Evolutionary conservation across 1,284 basidiomycete genomes (phyloP).

Genomic region (Puccinia polysora): DNA sequence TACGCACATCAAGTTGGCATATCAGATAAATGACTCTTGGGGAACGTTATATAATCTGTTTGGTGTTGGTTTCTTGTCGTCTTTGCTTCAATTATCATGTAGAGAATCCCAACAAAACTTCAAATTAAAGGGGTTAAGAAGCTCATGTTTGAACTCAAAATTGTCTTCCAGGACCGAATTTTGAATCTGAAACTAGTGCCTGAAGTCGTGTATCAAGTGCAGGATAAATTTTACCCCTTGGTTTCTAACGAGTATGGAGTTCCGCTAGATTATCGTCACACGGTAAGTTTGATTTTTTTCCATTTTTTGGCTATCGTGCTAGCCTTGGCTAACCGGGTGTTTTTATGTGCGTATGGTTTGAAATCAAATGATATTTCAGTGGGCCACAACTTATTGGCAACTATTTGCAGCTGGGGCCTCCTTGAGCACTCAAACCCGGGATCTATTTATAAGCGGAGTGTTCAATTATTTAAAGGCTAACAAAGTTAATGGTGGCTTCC

Average conservation of each 20-base stretch:
- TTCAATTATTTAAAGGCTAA: slow-evolving; percentile 49
- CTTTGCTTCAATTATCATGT: too few species aligned
- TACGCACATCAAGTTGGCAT: slow-evolving; percentile 52
- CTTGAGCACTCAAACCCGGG: slow-evolving; percentile 46
- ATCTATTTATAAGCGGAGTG: slow-evolving; percentile 50
- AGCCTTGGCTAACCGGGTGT: too few species aligned
- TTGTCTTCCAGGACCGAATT: slow-evolving; percentile 51
- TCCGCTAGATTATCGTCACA: slow-evolving; percentile 52
- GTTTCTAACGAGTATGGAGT: slow-evolving; percentile 50
- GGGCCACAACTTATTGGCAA: slow-evolving; percentile 51
- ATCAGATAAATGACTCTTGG: slow-evolving; percentile 52
- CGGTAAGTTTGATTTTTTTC: too few species aligned
- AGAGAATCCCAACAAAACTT: too few species aligned
- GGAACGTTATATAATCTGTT: slow-evolving; percentile 51
- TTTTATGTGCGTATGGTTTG: too few species aligned
- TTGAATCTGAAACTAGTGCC: slow-evolving; percentile 52
- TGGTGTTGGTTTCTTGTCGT: slow-evolving; percentile 48
- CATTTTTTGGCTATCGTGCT: too few species aligned
- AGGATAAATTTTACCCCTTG: slow-evolving; percentile 50
- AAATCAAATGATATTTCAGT: not conserved
- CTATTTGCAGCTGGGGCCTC: slow-evolving; percentile 51
- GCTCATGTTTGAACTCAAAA: too few species aligned
- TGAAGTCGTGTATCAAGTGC: slow-evolving; percentile 50
- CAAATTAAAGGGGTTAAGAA: too few species aligned
- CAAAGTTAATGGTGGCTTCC: slow-evolving; percentile 52